Percentiles rank a stretch among this genome's conserved stretches.
Evolutionary conservation across 768 basidiomycete species (phyloP).

Genomic region (Mycena alexandri): DNA sequence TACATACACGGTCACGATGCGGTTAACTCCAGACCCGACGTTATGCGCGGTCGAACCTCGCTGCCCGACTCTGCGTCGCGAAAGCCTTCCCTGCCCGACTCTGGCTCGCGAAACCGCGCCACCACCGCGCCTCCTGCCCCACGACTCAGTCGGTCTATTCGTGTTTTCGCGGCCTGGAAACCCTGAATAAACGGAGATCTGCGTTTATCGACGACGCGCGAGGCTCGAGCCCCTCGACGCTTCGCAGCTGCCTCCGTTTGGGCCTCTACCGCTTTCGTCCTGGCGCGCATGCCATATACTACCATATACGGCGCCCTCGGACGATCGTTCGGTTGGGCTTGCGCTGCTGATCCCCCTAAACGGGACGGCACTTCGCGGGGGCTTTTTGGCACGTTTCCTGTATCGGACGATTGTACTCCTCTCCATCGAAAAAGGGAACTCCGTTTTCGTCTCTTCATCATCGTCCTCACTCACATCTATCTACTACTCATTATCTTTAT

Average conservation of each 20-base stretch:
- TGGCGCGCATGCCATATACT: too few relatives aligned
- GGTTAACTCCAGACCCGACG: constrained; percentile 14
- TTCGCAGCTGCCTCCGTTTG: not conserved
- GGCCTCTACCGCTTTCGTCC: constrained; percentile 20
- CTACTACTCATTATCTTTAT: constrained; percentile 33
- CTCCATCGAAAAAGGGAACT: constrained; percentile 22
- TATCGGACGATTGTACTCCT: constrained; percentile 28
- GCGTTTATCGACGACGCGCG: not conserved
- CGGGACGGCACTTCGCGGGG: constrained; percentile 26
- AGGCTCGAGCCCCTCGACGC: not conserved
- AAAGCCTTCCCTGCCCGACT: constrained; percentile 7
- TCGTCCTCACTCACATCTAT: too few relatives aligned
- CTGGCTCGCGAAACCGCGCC: not conserved
- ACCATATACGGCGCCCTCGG: constrained; percentile 18
- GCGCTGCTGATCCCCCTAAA: constrained; percentile 20
- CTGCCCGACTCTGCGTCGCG: constrained; percentile 10
- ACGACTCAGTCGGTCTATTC: constrained; percentile 65
- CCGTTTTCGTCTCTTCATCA: constrained; percentile 13
- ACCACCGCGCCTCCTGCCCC: constrained; percentile 45
- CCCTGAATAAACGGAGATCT: constrained; percentile 33
- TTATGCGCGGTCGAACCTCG: constrained; percentile 25
- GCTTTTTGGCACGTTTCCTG: constrained; percentile 22
- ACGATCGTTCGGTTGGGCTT: constrained; percentile 18
- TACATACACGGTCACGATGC: constrained; percentile 2
- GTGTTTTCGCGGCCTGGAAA: constrained; percentile 73